Percentiles rank a stretch among this genome's conserved stretches.
Conservation (phyloP, 768 basidiomycete species). For the Clavulina sp. region DNA sequence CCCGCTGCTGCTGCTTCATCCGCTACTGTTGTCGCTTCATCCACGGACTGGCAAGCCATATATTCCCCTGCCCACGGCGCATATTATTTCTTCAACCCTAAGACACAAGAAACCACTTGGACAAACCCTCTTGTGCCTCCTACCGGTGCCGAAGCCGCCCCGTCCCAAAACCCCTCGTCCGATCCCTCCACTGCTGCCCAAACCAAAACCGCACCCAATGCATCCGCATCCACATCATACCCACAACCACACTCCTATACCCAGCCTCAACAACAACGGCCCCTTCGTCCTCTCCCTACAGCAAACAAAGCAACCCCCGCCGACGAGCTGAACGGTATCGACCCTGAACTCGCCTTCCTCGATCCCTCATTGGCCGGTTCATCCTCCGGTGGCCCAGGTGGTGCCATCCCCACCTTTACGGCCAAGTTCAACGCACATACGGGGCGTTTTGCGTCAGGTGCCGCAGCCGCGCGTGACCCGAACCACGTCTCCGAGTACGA, state of each 20-base stretch:
- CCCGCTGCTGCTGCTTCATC: no score
- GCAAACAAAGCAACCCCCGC: background rate
- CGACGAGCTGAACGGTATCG: slow-evolving; percentile 50
- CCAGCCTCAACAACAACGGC: slow-evolving; percentile 12
- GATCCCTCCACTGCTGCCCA: background rate
- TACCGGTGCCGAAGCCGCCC: slow-evolving; percentile 16
- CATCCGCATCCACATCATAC: background rate
- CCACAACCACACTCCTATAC: background rate
- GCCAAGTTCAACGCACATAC: slow-evolving; percentile 49
- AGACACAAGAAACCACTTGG: slow-evolving; percentile 72
- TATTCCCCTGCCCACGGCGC: slow-evolving; percentile 60
- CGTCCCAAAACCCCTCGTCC: slow-evolving; percentile 7
- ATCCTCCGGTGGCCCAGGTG: slow-evolving; percentile 17
- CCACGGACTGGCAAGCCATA: slow-evolving; percentile 85
- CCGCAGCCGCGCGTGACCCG: slow-evolving; percentile 52
- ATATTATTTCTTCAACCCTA: slow-evolving; percentile 71
- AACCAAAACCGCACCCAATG: background rate
- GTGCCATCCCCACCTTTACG: slow-evolving; percentile 23
- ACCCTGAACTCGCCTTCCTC: slow-evolving; percentile 62
- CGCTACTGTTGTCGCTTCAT: no score
- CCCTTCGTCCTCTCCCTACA: background rate
- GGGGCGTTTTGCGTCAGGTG: slow-evolving; percentile 44
- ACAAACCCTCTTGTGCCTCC: slow-evolving; percentile 39
- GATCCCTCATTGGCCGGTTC: slow-evolving; percentile 49
- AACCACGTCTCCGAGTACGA: slow-evolving; percentile 65